Evolutionary conservation across 2,329 filamentous ascomycete species (phyloP), one percentile per base, ranked within the genome.

Genomic region (Ceratocystis huliohia): DNA sequence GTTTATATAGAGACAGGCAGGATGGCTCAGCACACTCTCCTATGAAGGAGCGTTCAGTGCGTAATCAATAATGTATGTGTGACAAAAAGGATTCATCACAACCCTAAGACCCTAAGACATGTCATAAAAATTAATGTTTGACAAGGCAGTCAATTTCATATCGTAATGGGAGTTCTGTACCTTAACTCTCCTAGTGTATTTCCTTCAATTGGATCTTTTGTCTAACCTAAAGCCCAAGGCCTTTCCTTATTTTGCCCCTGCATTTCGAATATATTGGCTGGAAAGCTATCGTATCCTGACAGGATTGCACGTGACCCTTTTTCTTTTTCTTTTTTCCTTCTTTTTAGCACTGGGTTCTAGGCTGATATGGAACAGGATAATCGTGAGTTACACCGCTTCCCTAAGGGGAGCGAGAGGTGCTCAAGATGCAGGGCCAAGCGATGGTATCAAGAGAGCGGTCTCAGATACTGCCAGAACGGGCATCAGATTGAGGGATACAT

Each of bases 381-480:
- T 25, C 74, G 74, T 50, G 76, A 80, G 61, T 76, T 81, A 69
- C 79, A 79, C 69, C 78, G 76, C 61, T 82, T 85, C 70, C 78
- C 78, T n/a, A 73, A 73, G 25, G 80, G 80, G n/a, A 56, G 63
- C 41, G 79, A 85, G 71, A 76, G 78, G 59, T 84, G 83, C 70
- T 79, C 82, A 45, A 80, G 83, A 71, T 96, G 91, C 73, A 86
- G 88, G 68, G 87, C 88, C 64, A 81, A 81, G 53, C 82, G 82
- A 69, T 91, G 88, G 77, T 88, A 89, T 72, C 78, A 86, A 41
- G 85, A 91, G 70, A 88, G 88, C 75, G 89, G 90, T 2, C 82
- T 87, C 67, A 84, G 86, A 69, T 95, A 89, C 74, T 96, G 91
- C 75, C 81, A 87, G 69, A 86, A 89, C 70, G 90, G 90, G 41